Conservation (phyloP, 306 rosid species). For the Corylus americana region DNA sequence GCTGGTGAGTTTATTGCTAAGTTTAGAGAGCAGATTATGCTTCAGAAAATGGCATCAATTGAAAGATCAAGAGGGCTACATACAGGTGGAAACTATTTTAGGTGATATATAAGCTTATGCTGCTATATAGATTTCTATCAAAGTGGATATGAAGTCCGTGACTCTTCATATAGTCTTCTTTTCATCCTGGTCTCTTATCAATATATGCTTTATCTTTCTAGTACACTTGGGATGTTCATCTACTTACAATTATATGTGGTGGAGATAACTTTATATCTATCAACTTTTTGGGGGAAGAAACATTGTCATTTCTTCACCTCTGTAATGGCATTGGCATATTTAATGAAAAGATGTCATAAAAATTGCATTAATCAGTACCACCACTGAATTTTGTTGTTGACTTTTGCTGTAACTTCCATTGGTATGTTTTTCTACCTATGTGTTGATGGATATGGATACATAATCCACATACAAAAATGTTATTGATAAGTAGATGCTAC, state of each 20-base stretch:
- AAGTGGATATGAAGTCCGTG: constrained; percentile 27
- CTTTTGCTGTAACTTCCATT: background rate
- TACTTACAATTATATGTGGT: background rate
- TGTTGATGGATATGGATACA: background rate
- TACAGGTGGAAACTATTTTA: constrained; percentile 33
- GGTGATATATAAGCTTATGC: constrained; percentile 45
- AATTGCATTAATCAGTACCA: background rate
- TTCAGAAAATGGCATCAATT: constrained; percentile 72
- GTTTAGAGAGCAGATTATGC: constrained; percentile 88
- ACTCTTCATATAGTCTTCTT: constrained; percentile 11
- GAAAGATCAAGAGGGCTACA: constrained; percentile 66
- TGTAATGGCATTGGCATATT: background rate
- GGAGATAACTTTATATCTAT: background rate
- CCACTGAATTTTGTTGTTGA: background rate
- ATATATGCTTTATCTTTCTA: background rate
- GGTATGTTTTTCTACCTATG: background rate
- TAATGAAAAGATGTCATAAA: background rate
- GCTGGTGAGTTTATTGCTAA: constrained; percentile 93
- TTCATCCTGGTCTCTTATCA: background rate
- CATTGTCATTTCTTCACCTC: background rate
- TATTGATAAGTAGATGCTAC: background rate
- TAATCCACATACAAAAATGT: background rate
- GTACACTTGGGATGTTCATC: background rate
- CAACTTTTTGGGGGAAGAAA: background rate
- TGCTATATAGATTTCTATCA: constrained; percentile 22